phyloP scores from a whole-genome alignment of 2,329 filamentous ascomycete genomes.

The Monilinia fructicola region DNA sequence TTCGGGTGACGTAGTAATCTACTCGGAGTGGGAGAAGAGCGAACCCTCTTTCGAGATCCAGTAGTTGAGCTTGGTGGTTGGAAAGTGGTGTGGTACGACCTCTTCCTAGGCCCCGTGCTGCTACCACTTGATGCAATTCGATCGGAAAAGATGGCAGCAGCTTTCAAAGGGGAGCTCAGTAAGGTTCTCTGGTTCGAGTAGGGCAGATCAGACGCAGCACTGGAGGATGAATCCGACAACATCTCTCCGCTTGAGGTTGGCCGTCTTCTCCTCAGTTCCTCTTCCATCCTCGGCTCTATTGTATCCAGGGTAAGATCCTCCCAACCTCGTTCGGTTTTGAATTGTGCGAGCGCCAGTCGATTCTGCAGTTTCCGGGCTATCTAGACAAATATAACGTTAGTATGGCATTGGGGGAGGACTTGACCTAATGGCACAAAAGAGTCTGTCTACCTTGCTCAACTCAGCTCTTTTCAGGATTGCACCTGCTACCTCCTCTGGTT shows the following conservation, averaged over 20 bases:
- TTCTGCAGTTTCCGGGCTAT: slow-evolving; percentile 92
- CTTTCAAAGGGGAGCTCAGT: slow-evolving; percentile 84
- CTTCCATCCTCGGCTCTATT: slow-evolving; percentile 81
- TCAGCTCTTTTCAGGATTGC: slow-evolving; percentile 71
- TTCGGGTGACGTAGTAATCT: slow-evolving; percentile 55
- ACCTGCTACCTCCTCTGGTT: slow-evolving; percentile 64
- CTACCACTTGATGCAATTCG: slow-evolving; percentile 70
- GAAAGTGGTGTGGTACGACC: slow-evolving; percentile 60
- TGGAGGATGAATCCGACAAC: slow-evolving; percentile 81
- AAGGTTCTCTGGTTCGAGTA: slow-evolving; percentile 57
- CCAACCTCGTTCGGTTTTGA: slow-evolving; percentile 96
- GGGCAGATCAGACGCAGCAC: slow-evolving; percentile 71
- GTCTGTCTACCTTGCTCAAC: slow-evolving; percentile 68
- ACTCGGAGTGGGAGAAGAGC: slow-evolving; percentile 61
- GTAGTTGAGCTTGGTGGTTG: slow-evolving; percentile 50
- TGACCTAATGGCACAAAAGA: slow-evolving; percentile 20
- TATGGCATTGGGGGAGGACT: slow-evolving; percentile 17
- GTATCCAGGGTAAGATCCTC: slow-evolving; percentile 83
- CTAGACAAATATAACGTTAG: slow-evolving; percentile 50
- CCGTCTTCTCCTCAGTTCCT: slow-evolving; percentile 68
- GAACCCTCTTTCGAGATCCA: slow-evolving; percentile 64
- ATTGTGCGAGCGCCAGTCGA: slow-evolving; percentile 90
- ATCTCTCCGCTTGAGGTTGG: slow-evolving; percentile 66
- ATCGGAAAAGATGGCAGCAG: slow-evolving; percentile 75
- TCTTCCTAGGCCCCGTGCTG: slow-evolving; percentile 64